phyloP scores from a whole-genome alignment of 2,329 filamentous ascomycete genomes.

The Scedosporium aurantiacum region DNA sequence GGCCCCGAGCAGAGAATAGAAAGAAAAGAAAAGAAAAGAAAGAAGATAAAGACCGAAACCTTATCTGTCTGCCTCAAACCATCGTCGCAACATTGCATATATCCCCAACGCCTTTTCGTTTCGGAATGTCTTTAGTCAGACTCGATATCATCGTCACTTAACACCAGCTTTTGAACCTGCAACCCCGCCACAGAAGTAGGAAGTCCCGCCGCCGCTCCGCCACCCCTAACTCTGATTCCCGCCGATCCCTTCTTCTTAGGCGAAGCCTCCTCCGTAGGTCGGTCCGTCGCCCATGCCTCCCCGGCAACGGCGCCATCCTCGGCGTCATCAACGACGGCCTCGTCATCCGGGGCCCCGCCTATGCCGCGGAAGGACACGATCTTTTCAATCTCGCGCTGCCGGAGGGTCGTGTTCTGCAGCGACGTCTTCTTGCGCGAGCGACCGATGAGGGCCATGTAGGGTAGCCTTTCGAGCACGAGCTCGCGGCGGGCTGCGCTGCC shows the following conservation, averaged over 20 bases:
- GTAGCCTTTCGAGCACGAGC: slow-evolving; percentile 73
- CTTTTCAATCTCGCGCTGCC: slow-evolving; percentile 51
- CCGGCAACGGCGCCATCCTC: slow-evolving; percentile 25
- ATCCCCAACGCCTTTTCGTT: not conserved
- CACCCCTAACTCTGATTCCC: slow-evolving; percentile 23
- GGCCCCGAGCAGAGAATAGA: no score
- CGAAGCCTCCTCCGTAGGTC: slow-evolving; percentile 41
- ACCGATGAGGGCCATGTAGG: slow-evolving; percentile 66
- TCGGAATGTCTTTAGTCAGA: not conserved
- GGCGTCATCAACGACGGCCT: slow-evolving; percentile 32
- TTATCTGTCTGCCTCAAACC: no score
- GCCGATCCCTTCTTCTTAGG: slow-evolving; percentile 33
- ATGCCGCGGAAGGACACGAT: slow-evolving; percentile 57
- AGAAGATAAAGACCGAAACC: no score
- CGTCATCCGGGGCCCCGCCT: slow-evolving; percentile 33
- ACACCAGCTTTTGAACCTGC: slow-evolving; percentile 53
- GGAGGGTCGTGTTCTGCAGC: slow-evolving; percentile 13
- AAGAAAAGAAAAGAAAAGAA: no score
- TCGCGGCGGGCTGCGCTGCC: slow-evolving; percentile 59
- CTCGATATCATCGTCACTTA: slow-evolving; percentile 80
- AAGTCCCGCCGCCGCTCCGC: slow-evolving; percentile 7
- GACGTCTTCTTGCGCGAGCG: slow-evolving; percentile 25
- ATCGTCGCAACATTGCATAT: no score
- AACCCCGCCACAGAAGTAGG: slow-evolving; percentile 25
- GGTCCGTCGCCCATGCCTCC: slow-evolving; percentile 52